Evolutionary conservation across 371 early-diverging fungal genomes (phyloP).

Genomic region (Rhizopus sp.): DNA sequence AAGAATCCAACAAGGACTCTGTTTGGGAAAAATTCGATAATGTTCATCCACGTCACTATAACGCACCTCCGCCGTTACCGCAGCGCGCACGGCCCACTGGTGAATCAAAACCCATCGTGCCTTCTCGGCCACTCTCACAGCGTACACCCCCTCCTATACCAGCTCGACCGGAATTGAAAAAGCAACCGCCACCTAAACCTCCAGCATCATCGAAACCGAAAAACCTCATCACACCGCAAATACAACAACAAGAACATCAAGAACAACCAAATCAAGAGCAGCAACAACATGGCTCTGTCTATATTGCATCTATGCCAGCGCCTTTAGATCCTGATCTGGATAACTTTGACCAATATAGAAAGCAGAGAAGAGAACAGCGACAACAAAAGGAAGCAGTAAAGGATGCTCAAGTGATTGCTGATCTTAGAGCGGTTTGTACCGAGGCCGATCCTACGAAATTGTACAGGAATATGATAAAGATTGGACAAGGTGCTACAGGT

Average conservation of each 20-base stretch:
- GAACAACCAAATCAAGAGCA: slow-evolving; percentile 17
- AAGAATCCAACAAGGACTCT: slow-evolving; percentile 70
- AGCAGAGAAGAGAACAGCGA: slow-evolving; percentile 26
- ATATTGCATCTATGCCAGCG: slow-evolving; percentile 30
- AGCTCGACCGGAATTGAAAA: slow-evolving; percentile 32
- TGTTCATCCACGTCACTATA: slow-evolving; percentile 38
- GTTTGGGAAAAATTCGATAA: slow-evolving; percentile 91
- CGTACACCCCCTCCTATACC: slow-evolving; percentile 41
- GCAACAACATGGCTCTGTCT: slow-evolving; percentile 13
- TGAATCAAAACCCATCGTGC: slow-evolving; percentile 18
- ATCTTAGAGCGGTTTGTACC: slow-evolving; percentile 85
- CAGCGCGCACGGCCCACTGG: slow-evolving; percentile 21
- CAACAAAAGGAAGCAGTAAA: slow-evolving; percentile 27
- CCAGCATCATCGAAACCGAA: slow-evolving; percentile 30
- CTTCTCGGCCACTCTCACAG: slow-evolving; percentile 10
- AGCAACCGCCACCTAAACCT: slow-evolving; percentile 41
- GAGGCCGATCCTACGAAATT: slow-evolving; percentile 81
- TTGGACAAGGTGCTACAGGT: slow-evolving; percentile 71
- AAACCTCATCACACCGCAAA: neutral
- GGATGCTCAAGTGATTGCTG: slow-evolving; percentile 77
- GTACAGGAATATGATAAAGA: slow-evolving; percentile 63
- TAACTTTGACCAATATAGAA: slow-evolving; percentile 17
- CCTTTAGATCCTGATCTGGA: slow-evolving; percentile 48
- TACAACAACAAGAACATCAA: slow-evolving; percentile 5
- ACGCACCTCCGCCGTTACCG: slow-evolving; percentile 33